These are phyloP conservation scores for Colletotrichum tamarilloi DNA, from an alignment of 2,329 filamentous ascomycete genomes.

Conservation along the genomic window DNA sequence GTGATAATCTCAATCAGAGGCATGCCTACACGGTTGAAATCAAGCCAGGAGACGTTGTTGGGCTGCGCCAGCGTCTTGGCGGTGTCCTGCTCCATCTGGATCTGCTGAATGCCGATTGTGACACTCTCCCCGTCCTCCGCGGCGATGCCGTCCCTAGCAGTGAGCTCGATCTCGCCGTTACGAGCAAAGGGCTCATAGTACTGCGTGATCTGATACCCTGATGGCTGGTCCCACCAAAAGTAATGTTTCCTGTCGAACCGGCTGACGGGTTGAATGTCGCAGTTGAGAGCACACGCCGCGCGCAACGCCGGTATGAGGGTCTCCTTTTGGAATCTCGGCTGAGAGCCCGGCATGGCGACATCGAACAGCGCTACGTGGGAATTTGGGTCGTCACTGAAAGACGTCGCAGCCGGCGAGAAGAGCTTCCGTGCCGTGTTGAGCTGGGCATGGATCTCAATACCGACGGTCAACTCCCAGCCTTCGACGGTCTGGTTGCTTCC, in stretches of 20 bases:
- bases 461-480: constrained; percentile 93
- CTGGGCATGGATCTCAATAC: constrained; percentile 97
- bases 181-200: constrained; percentile 82
- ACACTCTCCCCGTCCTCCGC: constrained; percentile 77
- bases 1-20: constrained; percentile 97
- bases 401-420: constrained; percentile 80
- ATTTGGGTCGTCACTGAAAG: constrained; percentile 78
- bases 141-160: constrained; percentile 81
- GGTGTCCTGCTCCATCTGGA: constrained; percentile 98
- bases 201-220: constrained; percentile 97
- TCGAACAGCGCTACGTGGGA: constrained; percentile 92
- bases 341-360: constrained; percentile 86
- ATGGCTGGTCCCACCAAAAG: constrained; percentile 98
- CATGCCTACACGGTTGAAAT: constrained; percentile 93
- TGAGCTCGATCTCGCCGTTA: constrained; percentile 78
- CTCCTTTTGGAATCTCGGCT: constrained; percentile 85
- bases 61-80: constrained; percentile 90
- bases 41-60: constrained; percentile 79
- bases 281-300: constrained; percentile 86
- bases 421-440: constrained; percentile 90
- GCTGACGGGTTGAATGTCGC: constrained; percentile 80
- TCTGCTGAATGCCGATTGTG: constrained; percentile 85
- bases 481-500: constrained; percentile 62
- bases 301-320: constrained; percentile 90
- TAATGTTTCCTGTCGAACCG: constrained; percentile 98